phyloP scores from a whole-genome alignment of 2,329 filamentous ascomycete species.

The Zopfia rhizophila region DNA sequence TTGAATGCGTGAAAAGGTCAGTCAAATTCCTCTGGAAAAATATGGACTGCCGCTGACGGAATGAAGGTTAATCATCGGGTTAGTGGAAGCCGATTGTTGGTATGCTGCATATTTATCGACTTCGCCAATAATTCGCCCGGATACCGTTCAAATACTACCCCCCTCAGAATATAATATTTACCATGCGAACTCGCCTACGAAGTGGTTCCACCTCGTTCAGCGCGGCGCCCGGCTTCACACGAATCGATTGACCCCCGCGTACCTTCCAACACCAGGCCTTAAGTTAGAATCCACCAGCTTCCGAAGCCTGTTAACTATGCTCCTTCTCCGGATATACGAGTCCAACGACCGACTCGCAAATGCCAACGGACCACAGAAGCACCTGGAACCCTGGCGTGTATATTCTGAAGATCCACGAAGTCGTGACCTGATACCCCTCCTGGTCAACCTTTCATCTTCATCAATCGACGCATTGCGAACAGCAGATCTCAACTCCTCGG shows the following conservation, averaged over 20 bases:
- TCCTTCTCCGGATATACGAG: slow-evolving; percentile 46
- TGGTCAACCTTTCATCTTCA: slow-evolving; percentile 49
- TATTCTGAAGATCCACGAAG: slow-evolving; percentile 61
- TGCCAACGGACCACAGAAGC: slow-evolving; percentile 35
- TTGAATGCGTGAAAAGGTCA: slow-evolving; percentile 62
- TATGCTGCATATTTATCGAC: slow-evolving; percentile 60
- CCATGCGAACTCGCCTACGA: slow-evolving; percentile 50
- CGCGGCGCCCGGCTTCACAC: slow-evolving; percentile 42
- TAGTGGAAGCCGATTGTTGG: slow-evolving; percentile 60
- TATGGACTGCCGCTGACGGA: too few species aligned
- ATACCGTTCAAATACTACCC: slow-evolving; percentile 58
- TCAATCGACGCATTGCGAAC: slow-evolving; percentile 56
- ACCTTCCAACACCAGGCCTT: slow-evolving; percentile 43
- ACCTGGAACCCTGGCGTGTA: slow-evolving; percentile 51
- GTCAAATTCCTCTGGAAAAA: too few species aligned
- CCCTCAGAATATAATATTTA: slow-evolving; percentile 59
- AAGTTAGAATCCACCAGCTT: slow-evolving; percentile 44
- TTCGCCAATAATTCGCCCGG: slow-evolving; percentile 59
- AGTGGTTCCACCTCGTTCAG: slow-evolving; percentile 45
- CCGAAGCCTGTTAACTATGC: slow-evolving; percentile 43
- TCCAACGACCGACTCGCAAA: slow-evolving; percentile 45
- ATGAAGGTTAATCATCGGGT: slow-evolving; percentile 59
- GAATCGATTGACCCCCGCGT: slow-evolving; percentile 45
- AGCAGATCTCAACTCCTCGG: slow-evolving; percentile 60
- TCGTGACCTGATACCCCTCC: slow-evolving; percentile 49